Evolutionary conservation across 1,284 basidiomycete species (phyloP).

Genomic region (Marasmius fiardii): DNA sequence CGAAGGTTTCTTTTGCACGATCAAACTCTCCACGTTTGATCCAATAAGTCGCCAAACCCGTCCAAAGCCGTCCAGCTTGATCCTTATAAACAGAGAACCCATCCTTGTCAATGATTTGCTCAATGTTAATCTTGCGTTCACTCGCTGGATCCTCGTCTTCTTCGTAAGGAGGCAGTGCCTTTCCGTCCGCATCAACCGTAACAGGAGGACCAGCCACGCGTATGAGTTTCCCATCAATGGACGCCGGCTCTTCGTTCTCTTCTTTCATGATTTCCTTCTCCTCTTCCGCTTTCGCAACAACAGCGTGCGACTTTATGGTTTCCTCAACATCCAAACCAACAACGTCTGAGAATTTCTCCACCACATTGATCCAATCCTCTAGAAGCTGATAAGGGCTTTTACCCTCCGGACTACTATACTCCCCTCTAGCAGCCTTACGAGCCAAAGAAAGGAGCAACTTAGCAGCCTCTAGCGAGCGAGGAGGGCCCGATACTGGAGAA

Average conservation of each 20-base stretch:
- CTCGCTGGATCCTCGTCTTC: conserved; percentile 83
- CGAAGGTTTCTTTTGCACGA: conserved; percentile 83
- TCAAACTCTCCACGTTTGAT: conserved; percentile 97
- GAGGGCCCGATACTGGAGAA: conserved; percentile 56
- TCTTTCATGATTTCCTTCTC: conserved; percentile 34
- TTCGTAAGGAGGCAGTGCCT: conserved; percentile 55
- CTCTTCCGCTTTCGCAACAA: conserved; percentile 39
- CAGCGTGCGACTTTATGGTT: conserved; percentile 52
- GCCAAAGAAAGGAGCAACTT: conserved; percentile 87
- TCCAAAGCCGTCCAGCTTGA: conserved; percentile 95
- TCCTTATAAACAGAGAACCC: conserved; percentile 91
- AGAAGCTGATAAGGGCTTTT: conserved; percentile 96
- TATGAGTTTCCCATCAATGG: conserved; percentile 62
- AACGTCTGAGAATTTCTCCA: conserved; percentile 89
- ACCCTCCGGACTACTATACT: conserved; percentile 86
- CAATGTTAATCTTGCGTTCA: conserved; percentile 79
- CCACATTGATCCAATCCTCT: conserved; percentile 90
- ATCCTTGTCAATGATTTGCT: conserved; percentile 80
- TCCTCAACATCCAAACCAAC: conserved; percentile 89
- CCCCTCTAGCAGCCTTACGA: conserved; percentile 78
- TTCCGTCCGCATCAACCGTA: conserved; percentile 47
- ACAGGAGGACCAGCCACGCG: conserved; percentile 73
- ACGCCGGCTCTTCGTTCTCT: conserved; percentile 41
- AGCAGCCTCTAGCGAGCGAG: conserved; percentile 90
- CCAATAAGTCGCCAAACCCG: conserved; percentile 97